Conservation (phyloP, 176 grass and related monocot species). For the Typha latifolia region DNA sequence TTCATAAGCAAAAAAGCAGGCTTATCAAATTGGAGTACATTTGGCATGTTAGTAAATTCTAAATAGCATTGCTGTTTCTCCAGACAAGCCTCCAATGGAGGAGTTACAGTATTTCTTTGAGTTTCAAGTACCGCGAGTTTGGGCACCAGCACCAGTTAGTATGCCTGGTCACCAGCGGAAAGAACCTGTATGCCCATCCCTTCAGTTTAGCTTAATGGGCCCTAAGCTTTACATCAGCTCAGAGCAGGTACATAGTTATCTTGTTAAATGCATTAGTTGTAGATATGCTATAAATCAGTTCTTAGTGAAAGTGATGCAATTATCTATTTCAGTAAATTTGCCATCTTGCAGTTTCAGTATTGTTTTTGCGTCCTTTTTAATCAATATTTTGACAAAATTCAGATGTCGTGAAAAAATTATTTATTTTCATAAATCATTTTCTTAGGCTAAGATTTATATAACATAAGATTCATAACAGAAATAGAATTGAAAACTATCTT, state of each 20-base stretch:
- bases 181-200: conserved; percentile 83
- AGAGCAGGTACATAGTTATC: conserved; percentile 63
- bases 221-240: conserved; percentile 92
- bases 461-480: too few relatives aligned
- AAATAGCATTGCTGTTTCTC: conserved; percentile 9
- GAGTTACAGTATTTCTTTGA: conserved; percentile 98
- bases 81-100: conserved; percentile 95
- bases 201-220: conserved; percentile 96
- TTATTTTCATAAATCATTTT: too few relatives aligned
- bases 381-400: too few relatives aligned
- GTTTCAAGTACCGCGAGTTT: conserved; percentile 79
- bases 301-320: not conserved
- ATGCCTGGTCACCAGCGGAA: conserved; percentile 80
- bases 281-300: not conserved
- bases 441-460: too few relatives aligned
- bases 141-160: conserved; percentile 74
- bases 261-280: not conserved
- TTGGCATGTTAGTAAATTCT: conserved; percentile 1
- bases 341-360: too few relatives aligned
- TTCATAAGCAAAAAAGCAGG: not conserved
- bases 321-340: too few relatives aligned
- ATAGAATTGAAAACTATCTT: too few relatives aligned
- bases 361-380: too few relatives aligned
- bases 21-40: not conserved
- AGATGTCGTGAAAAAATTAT: too few relatives aligned